Percentiles rank a stretch among this genome's conserved stretches.
These are phyloP conservation scores for Plenodomus tracheiphilus DNA, from an alignment of 2,329 filamentous ascomycete genomes.

Conservation along the genomic window DNA sequence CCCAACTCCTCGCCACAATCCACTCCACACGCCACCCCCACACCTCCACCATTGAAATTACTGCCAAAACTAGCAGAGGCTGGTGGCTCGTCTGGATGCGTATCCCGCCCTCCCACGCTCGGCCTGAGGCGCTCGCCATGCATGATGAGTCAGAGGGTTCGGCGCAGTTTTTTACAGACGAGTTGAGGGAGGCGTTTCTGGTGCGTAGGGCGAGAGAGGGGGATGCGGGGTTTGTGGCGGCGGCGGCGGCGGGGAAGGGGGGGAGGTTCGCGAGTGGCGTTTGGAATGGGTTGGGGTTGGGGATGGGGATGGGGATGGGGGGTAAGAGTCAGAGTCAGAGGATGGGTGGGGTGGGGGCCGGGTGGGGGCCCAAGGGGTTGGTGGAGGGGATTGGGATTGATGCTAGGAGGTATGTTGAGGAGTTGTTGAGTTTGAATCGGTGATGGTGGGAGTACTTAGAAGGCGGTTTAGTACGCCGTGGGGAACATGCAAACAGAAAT, in stretches of 20 bases:
- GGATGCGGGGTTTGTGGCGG: slow-evolving; percentile 6
- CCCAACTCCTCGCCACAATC: slow-evolving; percentile 61
- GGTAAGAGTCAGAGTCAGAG: slow-evolving; percentile 23
- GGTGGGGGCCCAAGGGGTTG: slow-evolving; percentile 62
- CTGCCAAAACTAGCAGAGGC: slow-evolving; percentile 64
- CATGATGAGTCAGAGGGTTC: slow-evolving; percentile 6
- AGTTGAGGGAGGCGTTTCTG: slow-evolving; percentile 49
- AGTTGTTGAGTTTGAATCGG: slow-evolving; percentile 64
- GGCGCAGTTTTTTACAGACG: slow-evolving; percentile 28
- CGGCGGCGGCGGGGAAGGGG: slow-evolving; percentile 20
- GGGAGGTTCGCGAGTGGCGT: slow-evolving; percentile 35
- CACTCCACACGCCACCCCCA: slow-evolving; percentile 51
- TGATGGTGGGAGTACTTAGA: neutral
- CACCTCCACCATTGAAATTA: slow-evolving; percentile 54
- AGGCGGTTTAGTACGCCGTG: too few relatives aligned
- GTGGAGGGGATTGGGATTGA: slow-evolving; percentile 77
- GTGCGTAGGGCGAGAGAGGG: slow-evolving; percentile 46
- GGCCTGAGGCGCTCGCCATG: slow-evolving; percentile 5
- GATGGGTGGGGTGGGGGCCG: slow-evolving; percentile 49
- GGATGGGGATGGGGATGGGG: too few relatives aligned
- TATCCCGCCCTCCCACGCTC: slow-evolving; percentile 41
- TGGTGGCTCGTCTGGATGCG: slow-evolving; percentile 72
- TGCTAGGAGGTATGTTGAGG: slow-evolving; percentile 74
- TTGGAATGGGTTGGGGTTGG: slow-evolving; percentile 35
- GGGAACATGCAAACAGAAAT: too few relatives aligned